These are phyloP conservation scores for Erysimum cheiranthoides DNA, from an alignment of 345 rosid species.

Conservation along the genomic window DNA sequence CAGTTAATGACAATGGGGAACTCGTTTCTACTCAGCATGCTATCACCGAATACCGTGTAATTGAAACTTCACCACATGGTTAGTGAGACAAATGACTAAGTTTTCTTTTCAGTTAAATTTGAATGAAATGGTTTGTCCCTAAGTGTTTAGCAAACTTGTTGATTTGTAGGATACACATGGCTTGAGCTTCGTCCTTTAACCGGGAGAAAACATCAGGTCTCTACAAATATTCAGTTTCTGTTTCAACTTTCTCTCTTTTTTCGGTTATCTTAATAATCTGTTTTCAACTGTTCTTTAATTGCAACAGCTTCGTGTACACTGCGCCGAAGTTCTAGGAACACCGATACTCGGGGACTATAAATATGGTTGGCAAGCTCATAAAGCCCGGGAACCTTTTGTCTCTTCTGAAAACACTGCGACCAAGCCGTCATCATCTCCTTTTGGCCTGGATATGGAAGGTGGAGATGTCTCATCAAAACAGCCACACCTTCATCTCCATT, in stretches of 20 bases:
- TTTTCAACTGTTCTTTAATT: conserved; percentile 21
- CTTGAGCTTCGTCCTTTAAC: conserved; percentile 87
- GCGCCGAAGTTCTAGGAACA: conserved; percentile 91
- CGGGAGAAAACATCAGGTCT: conserved; percentile 96
- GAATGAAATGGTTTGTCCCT: neutral
- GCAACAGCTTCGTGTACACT: conserved; percentile 89
- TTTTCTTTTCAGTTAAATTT: neutral
- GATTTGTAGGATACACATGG: conserved; percentile 83
- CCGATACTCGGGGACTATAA: conserved; percentile 95
- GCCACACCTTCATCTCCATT: conserved; percentile 90
- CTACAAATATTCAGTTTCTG: conserved; percentile 12
- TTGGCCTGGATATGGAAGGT: conserved; percentile 69
- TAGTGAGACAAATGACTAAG: conserved; percentile 34
- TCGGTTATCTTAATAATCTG: neutral
- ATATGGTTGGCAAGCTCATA: conserved; percentile 90
- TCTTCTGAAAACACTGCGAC: conserved; percentile 34
- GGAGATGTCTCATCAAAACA: conserved; percentile 73
- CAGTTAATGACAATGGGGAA: conserved; percentile 56
- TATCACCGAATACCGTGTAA: conserved; percentile 77
- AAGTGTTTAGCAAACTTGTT: neutral
- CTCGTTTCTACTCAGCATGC: conserved; percentile 72
- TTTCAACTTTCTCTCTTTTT: conserved; percentile 10
- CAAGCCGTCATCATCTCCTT: conserved; percentile 52
- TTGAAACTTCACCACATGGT: conserved; percentile 72
- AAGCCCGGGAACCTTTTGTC: conserved; percentile 41